Base-by-base conservation (phyloP, 1,139 yeast genomes). In the Nakaseomyces sp. region DNA sequence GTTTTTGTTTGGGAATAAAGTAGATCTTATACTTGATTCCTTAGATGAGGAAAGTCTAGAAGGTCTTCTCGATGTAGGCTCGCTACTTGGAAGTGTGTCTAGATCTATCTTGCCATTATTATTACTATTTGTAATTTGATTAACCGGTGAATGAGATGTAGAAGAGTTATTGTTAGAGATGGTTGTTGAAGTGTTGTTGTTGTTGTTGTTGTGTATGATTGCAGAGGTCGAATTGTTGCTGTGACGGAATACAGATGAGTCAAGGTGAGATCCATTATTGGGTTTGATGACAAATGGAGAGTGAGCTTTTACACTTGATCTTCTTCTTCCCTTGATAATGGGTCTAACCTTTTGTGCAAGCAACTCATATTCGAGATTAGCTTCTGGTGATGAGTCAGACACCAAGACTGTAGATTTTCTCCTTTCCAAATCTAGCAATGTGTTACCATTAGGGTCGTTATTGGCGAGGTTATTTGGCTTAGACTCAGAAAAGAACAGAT, bases 311-410 rank as follows among this genome's bases (percentile, higher is more conserved):
- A 42, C 30, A 22, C 44, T 42, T 5, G 44, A 42, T 22, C 44
- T 37, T 17, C 44, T 30, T 17, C 41, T 36, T 12, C 37, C 46
- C 38, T 41, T 51, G 39, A 42, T 40, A 31, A 38, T 35, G 3
- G 50, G 47, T 33, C 49, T 46, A 5, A 42, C 43, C n/a, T 68
- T 61, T 6, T 63, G 62, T 41, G 61, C 64, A 35, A 64, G 58
- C 9, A 65, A 63, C 42, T 62, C 66, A 41, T 63, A 63, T 25
- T 50, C 51, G 8, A 40, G 24, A 20, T 45, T 47, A 9, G 38
- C 28, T 31, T 45, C 51, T 33, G 53, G 47, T 41, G 56, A 42
- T 22, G 50, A 52, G 28, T 50, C 57, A 15, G 51, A 46, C 40
- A 58, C 42, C 37, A 61, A 51, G 36, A 61, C 53, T 29, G 55